A percentile compares a stretch with the other conserved stretches of the same genome.
Conservation (phyloP, 148 eudicot genomes). For the Chenopodium quinoa region DNA sequence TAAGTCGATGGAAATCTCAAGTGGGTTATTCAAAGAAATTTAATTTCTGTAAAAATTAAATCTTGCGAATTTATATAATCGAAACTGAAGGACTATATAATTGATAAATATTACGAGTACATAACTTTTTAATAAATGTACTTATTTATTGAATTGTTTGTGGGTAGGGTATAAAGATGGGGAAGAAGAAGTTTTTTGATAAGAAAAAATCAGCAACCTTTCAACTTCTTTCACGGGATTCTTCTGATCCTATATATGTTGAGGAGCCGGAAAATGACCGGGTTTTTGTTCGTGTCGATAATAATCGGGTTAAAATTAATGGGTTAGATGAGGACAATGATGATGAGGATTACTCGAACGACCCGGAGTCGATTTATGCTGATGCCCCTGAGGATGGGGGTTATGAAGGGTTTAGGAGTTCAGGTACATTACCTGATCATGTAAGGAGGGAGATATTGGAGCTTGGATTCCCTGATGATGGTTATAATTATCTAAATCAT, state of each 20-base stretch:
- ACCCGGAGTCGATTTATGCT: slow-evolving; percentile 47
- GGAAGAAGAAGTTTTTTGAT: slow-evolving; percentile 82
- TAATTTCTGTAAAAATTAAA: no score
- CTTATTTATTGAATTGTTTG: neutral
- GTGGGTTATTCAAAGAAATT: neutral
- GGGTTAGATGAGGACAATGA: slow-evolving; percentile 32
- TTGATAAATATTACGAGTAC: no score
- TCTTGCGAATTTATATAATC: no score
- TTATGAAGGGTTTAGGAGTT: slow-evolving; percentile 27
- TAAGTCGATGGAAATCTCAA: neutral
- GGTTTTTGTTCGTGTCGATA: slow-evolving; percentile 78
- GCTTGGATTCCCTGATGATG: slow-evolving; percentile 97
- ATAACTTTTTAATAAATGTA: neutral
- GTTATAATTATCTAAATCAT: slow-evolving; percentile 80
- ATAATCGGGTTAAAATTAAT: slow-evolving; percentile 44
- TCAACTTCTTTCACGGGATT: slow-evolving; percentile 71
- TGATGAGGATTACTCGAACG: slow-evolving; percentile 25
- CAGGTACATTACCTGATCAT: slow-evolving; percentile 49
- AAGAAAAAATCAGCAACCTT: slow-evolving; percentile 87
- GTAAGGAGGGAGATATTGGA: slow-evolving; percentile 80
- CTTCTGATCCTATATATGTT: slow-evolving; percentile 54
- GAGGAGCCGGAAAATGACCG: slow-evolving; percentile 57
- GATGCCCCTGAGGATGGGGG: slow-evolving; percentile 63
- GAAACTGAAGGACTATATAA: no score
- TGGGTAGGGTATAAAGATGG: slow-evolving; percentile 33